Percentiles rank a stretch among this genome's conserved stretches.
These are phyloP conservation scores for Fusarium redolens DNA, from an alignment of 2,329 filamentous ascomycete species.

Conservation along the genomic window DNA sequence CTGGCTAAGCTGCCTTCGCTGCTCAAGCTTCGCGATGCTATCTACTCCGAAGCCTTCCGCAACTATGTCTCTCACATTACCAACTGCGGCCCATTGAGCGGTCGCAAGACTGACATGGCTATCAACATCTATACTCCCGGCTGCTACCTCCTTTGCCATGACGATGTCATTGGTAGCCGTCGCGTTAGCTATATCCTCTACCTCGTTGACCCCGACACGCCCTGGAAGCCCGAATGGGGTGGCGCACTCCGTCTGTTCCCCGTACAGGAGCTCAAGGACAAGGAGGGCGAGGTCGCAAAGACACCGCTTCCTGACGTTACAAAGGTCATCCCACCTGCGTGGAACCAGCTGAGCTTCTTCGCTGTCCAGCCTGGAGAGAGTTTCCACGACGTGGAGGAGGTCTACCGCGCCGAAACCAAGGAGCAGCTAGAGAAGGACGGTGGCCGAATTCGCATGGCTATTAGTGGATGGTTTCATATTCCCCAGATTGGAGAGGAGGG, in stretches of 20 bases:
- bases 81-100: slow-evolving; percentile 86
- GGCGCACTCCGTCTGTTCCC: slow-evolving; percentile 92
- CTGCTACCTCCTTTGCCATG: slow-evolving; percentile 94
- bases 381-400: slow-evolving; percentile 98
- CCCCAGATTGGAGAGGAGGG: slow-evolving; percentile 94
- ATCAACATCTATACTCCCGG: slow-evolving; percentile 98
- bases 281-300: slow-evolving; percentile 79
- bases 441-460: slow-evolving; percentile 91
- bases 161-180: slow-evolving; percentile 98
- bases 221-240: slow-evolving; percentile 93
- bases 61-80: slow-evolving; percentile 90
- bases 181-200: slow-evolving; percentile 98
- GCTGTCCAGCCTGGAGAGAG: slow-evolving; percentile 98
- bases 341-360: slow-evolving; percentile 98
- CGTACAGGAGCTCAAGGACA: slow-evolving; percentile 66
- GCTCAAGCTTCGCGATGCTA: slow-evolving; percentile 89
- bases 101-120: slow-evolving; percentile 97
- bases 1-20: slow-evolving; percentile 88
- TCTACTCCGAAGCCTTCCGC: slow-evolving; percentile 92
- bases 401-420: slow-evolving; percentile 77
- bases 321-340: slow-evolving; percentile 90
- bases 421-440: slow-evolving; percentile 74
- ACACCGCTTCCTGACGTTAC: slow-evolving; percentile 82
- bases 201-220: slow-evolving; percentile 88
- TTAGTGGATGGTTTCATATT: slow-evolving; percentile 99